These are phyloP conservation scores for Mollisia scopiformis DNA, from an alignment of 2,329 filamentous ascomycete genomes.

Conservation along the genomic window DNA sequence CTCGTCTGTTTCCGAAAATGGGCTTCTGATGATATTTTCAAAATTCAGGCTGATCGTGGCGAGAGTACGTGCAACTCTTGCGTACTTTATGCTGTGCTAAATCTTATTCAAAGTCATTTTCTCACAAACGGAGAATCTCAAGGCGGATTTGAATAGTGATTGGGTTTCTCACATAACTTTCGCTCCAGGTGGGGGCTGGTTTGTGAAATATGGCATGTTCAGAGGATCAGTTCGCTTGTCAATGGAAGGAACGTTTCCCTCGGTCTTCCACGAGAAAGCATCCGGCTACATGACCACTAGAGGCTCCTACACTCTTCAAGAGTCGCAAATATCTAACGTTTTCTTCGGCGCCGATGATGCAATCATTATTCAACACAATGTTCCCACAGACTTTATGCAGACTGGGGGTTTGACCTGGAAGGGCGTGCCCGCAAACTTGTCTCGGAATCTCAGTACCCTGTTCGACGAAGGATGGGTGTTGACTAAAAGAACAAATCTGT, in stretches of 20 bases:
- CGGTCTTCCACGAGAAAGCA: not conserved
- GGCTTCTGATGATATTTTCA: not conserved
- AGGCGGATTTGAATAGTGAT: not conserved
- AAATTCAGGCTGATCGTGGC: not conserved
- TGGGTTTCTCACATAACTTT: not conserved
- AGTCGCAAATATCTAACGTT: not conserved
- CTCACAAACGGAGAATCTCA: not conserved
- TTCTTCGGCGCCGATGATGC: conserved; percentile 3
- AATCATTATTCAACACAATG: not conserved
- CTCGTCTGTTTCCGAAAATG: not conserved
- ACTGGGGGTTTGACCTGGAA: not conserved
- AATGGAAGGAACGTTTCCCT: not conserved
- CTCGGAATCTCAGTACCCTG: not conserved
- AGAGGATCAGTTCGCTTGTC: not conserved
- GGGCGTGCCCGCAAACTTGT: not conserved
- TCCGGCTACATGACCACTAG: not conserved
- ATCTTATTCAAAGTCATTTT: not conserved
- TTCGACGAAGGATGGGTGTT: not conserved
- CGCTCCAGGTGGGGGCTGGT: conserved; percentile 2
- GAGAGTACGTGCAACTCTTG: not conserved
- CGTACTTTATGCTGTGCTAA: not conserved
- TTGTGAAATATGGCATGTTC: not conserved
- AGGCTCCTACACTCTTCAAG: not conserved
- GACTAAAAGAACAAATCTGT: not conserved
- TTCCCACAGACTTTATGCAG: too few species aligned